Conservation (phyloP, 257 asterid genomes). For the Nicotiana knightiana region DNA sequence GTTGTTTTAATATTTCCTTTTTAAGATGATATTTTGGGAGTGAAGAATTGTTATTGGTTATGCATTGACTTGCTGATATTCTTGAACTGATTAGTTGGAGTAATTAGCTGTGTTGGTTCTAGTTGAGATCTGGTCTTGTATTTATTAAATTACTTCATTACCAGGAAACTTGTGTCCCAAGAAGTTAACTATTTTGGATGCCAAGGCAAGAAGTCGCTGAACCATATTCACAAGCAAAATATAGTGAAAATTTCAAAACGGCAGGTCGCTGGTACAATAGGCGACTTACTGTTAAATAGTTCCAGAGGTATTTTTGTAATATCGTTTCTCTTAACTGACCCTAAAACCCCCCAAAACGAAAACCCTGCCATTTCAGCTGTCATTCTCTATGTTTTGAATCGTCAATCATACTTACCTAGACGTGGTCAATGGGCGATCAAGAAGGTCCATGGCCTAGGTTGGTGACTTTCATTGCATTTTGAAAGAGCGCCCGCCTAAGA, state of each 20-base stretch:
- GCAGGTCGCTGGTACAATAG: no score
- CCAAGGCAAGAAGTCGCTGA: background rate
- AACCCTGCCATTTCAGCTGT: no score
- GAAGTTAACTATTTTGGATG: background rate
- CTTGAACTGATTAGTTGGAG: background rate
- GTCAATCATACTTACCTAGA: constrained; percentile 23
- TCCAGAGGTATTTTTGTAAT: no score
- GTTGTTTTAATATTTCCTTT: background rate
- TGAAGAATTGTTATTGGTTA: background rate
- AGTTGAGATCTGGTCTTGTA: background rate
- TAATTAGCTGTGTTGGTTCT: background rate
- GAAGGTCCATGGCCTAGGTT: constrained; percentile 34
- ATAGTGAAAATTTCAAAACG: no score
- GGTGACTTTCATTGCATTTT: constrained; percentile 25
- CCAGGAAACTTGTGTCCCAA: background rate
- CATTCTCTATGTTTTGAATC: no score
- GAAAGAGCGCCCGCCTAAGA: constrained; percentile 17
- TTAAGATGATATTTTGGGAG: background rate
- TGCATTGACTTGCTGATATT: background rate
- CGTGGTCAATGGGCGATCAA: constrained; percentile 32
- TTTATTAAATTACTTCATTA: background rate
- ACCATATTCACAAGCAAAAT: no score
- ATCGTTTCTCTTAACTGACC: no score
- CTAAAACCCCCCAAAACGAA: no score
- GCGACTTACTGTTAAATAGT: no score